Percentiles rank a stretch among this genome's conserved stretches.
phyloP scores from a whole-genome alignment of 169 alveolate species.

The Eimeria praecox region DNA sequence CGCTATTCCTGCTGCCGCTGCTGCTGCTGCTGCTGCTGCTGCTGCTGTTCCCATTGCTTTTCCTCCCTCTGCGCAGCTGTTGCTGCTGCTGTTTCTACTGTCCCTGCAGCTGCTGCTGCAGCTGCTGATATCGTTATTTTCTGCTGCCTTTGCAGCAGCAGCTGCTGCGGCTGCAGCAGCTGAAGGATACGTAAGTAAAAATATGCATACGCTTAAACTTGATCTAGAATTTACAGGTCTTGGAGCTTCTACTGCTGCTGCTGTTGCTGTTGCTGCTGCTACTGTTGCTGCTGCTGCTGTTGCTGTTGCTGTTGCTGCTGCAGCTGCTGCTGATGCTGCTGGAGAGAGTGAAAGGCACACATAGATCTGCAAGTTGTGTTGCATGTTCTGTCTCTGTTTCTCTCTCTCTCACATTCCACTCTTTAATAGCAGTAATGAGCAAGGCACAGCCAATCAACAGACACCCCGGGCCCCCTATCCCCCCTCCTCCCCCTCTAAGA shows the following conservation, averaged over 20 bases:
- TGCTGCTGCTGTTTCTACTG: not conserved
- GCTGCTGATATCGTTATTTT: not conserved
- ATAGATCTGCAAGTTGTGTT: not conserved
- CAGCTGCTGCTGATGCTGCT: slow-evolving; percentile 16
- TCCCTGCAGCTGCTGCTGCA: too few relatives aligned
- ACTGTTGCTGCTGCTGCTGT: slow-evolving; percentile 35
- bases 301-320: slow-evolving; percentile 11
- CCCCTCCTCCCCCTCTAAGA: slow-evolving; percentile 80
- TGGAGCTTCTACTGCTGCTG: not conserved
- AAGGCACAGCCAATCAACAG: slow-evolving; percentile 52
- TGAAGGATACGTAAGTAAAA: too few relatives aligned
- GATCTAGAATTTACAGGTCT: not conserved
- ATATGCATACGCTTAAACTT: not conserved
- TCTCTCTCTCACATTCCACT: slow-evolving; percentile 21
- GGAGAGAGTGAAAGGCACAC: not conserved
- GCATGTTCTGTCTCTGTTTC: not conserved
- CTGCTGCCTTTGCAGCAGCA: slow-evolving; percentile 9
- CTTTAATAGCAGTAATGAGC: slow-evolving; percentile 42
- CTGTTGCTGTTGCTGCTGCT: slow-evolving; percentile 26
- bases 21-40: not conserved
- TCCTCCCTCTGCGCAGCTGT: not conserved
- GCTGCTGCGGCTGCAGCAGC: too few relatives aligned
- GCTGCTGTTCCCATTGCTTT: not conserved
- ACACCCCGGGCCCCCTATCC: slow-evolving; percentile 67
- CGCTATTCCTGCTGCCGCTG: not conserved